Conservation (phyloP, 2,329 filamentous ascomycete genomes). For the Aspergillus felis region DNA sequence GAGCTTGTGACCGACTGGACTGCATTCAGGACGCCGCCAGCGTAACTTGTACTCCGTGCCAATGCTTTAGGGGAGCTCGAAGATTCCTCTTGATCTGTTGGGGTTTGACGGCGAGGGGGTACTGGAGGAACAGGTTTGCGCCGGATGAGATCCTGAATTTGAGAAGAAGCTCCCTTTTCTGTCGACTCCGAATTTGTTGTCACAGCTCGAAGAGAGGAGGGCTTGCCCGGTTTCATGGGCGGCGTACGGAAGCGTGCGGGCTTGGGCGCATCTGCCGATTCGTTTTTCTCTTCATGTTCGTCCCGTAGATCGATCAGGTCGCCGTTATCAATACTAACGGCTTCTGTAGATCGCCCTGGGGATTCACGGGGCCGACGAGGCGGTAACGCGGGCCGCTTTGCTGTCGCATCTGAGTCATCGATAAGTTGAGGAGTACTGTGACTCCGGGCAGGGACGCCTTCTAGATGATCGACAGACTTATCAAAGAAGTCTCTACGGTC, state of each 20-base stretch:
- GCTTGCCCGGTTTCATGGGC: conserved; percentile 45
- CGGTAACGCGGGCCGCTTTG: conserved; percentile 37
- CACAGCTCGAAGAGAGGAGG: conserved; percentile 37
- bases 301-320: conserved; percentile 41
- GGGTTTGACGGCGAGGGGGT: conserved; percentile 31
- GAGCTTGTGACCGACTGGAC: conserved; percentile 15
- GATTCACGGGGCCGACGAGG: conserved; percentile 31
- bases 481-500: conserved; percentile 75
- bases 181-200: conserved; percentile 21
- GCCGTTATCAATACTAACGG: conserved; percentile 24
- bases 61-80: conserved; percentile 4
- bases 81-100: conserved; percentile 14
- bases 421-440: conserved; percentile 23
- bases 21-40: conserved; percentile 11
- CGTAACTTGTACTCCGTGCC: conserved; percentile 10
- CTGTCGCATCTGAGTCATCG: conserved; percentile 22
- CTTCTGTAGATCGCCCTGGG: conserved; percentile 12
- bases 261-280: conserved; percentile 12
- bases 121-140: conserved; percentile 37
- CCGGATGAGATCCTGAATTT: conserved; percentile 20
- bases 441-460: conserved; percentile 19
- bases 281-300: conserved; percentile 17
- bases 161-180: conserved; percentile 4
- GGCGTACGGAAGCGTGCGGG: conserved; percentile 22
- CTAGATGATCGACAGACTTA: conserved; percentile 45